phyloP scores from a whole-genome alignment of 805 yeast genomes.

The Kuraishia capsulata region DNA sequence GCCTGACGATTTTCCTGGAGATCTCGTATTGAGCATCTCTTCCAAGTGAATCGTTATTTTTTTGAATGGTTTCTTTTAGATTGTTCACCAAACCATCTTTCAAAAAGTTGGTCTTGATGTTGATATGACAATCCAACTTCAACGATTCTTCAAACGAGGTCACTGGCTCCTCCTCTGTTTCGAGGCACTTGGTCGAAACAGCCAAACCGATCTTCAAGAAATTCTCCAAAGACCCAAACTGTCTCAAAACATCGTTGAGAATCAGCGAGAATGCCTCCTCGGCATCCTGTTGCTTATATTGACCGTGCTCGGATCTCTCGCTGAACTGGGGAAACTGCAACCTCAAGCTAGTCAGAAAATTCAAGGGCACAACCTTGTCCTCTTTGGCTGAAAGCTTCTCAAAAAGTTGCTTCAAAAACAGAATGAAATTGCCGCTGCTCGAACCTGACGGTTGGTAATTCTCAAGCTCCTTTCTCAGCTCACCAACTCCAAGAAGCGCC shows the following conservation, averaged over 20 bases:
- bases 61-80: constrained; percentile 68
- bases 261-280: constrained; percentile 91
- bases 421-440: constrained; percentile 17
- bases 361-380: constrained; percentile 53
- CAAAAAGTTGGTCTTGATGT: constrained; percentile 75
- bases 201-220: constrained; percentile 60
- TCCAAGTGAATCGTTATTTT: constrained; percentile 61
- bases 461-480: constrained; percentile 24
- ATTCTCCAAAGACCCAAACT: constrained; percentile 42
- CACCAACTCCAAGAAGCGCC: constrained; percentile 37
- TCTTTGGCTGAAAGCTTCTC: constrained; percentile 31
- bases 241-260: constrained; percentile 38
- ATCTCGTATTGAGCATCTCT: constrained; percentile 66
- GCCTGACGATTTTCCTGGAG: constrained; percentile 49
- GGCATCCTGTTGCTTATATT: constrained; percentile 93
- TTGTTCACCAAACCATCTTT: constrained; percentile 76
- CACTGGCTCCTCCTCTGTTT: constrained; percentile 32
- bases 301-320: constrained; percentile 63
- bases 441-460: constrained; percentile 8
- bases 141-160: constrained; percentile 46
- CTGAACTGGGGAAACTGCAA: constrained; percentile 79
- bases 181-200: constrained; percentile 53
- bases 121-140: constrained; percentile 86
- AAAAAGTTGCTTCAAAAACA: constrained; percentile 32
- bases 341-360: constrained; percentile 59